Base-by-base conservation (phyloP, 208 protist genomes). In the Wallacemonas rigidus region DNA sequence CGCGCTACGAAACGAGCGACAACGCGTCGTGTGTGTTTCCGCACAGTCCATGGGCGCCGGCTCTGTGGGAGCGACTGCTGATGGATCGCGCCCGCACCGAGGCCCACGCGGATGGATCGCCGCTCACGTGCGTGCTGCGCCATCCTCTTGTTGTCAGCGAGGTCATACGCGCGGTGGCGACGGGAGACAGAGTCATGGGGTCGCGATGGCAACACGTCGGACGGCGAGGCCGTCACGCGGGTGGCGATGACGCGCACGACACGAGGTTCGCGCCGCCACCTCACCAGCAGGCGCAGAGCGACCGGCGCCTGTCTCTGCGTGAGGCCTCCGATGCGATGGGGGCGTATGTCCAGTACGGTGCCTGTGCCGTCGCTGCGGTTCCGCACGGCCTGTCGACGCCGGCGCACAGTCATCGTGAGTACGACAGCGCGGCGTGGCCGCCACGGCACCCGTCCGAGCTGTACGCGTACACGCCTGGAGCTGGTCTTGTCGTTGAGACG, bases 31-130 rank as follows among this genome's bases (percentile, higher is more conserved):
- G 5, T 6, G 41, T 65, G n/a, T 65, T 8, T 8, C 7, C 0
- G 1, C 43, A 36, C 43, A 65, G 60, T 36, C 6, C 50, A 1
- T 65, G 60, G 60, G n/a, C 40, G 12, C 60, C 60, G 9, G 60
- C 60, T 0, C 40, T 65, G 38, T 65, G 60, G 60, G 60, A 65
- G 17, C 60, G 60, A 12, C 40, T 53, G 12, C 40, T n/a, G 8
- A 8, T 65, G 14, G 14, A 65, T 3, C 9, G n/a, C 2, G 6
- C 39, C 26, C 26, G 26, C 43, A 12, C 9, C 6, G 36, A 4
- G 40, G 60, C 5, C 4, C 6, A 4, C 3, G 60, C 4, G 38
- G n/a, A 65, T 6, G 9, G 41, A 12, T 0, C n/a, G 5, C 15
- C 60, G 6, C 60, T 14, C 1, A 3, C 50, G 5, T 7, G 4